A percentile compares a stretch with the other conserved stretches of the same genome.
Evolutionary conservation across 306 rosid species (phyloP).

Genomic region (Cicer yamashitae): DNA sequence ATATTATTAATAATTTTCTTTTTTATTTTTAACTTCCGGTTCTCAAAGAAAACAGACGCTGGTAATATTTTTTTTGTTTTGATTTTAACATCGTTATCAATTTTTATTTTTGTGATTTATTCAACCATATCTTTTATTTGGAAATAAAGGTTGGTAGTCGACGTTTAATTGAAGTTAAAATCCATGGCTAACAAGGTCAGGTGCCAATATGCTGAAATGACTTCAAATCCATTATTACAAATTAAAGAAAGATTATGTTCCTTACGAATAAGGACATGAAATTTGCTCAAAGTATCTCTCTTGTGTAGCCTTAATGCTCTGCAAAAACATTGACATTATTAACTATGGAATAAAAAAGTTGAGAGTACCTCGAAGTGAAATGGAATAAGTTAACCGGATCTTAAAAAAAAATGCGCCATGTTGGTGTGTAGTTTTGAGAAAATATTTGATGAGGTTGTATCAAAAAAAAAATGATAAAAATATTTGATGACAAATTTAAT

Average conservation of each 20-base stretch:
- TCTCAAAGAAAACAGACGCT: no score
- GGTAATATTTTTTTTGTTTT: no score
- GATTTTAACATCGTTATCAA: no score
- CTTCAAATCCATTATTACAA: not conserved
- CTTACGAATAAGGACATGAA: slow-evolving; percentile 24
- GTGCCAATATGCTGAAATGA: slow-evolving; percentile 46
- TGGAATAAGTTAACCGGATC: not conserved
- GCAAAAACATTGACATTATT: slow-evolving; percentile 26
- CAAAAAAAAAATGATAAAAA: not conserved
- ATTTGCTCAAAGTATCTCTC: slow-evolving; percentile 6
- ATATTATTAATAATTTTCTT: no score
- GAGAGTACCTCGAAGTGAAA: not conserved
- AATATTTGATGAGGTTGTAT: not conserved
- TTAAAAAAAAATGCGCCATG: not conserved
- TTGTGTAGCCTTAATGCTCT: not conserved
- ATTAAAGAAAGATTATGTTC: slow-evolving; percentile 43
- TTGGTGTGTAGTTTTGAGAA: not conserved
- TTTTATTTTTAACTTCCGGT: no score
- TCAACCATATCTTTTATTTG: no score
- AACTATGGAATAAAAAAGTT: not conserved
- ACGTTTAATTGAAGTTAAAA: not conserved
- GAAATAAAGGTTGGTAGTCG: no score
- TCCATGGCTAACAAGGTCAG: slow-evolving; percentile 5
- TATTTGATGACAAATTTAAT: slow-evolving; percentile 3
- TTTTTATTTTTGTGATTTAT: no score